A percentile compares a stretch with the other conserved stretches of the same genome.
Evolutionary conservation across 768 basidiomycete species (phyloP).

Genomic region (Naganishia antarctica): DNA sequence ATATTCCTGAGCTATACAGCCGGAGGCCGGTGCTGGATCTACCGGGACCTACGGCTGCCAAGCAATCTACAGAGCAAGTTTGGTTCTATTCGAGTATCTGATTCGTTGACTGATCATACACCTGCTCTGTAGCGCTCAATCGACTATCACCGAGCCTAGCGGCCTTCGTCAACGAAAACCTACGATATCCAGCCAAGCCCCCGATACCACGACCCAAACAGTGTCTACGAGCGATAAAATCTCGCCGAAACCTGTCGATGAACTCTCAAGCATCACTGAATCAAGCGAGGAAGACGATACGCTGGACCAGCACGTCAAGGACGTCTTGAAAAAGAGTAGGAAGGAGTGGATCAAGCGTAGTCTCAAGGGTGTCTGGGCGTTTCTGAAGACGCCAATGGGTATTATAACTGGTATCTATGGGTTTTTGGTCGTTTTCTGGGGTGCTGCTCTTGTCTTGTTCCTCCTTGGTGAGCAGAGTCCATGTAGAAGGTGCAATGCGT

Average conservation of each 20-base stretch:
- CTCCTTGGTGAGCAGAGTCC: conserved; percentile 57
- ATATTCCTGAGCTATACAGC: conserved; percentile 60
- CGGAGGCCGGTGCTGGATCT: conserved; percentile 65
- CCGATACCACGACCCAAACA: background rate
- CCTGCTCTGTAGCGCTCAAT: too few species aligned
- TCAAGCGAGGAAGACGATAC: conserved; percentile 45
- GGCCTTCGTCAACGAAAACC: background rate
- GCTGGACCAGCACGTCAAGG: conserved; percentile 72
- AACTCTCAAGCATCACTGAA: conserved; percentile 23
- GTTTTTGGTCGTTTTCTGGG: conserved; percentile 78
- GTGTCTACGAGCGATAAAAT: conserved; percentile 3
- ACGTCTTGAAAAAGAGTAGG: conserved; percentile 62
- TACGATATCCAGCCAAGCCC: background rate
- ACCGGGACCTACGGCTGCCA: too few species aligned
- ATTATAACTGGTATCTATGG: conserved; percentile 70
- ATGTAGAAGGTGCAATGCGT: background rate
- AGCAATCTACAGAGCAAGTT: conserved; percentile 30
- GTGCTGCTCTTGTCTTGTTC: conserved; percentile 67
- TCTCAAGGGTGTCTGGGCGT: conserved; percentile 70
- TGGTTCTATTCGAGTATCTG: too few species aligned
- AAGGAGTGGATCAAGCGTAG: conserved; percentile 50
- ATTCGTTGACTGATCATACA: too few species aligned
- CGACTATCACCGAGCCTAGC: too few species aligned
- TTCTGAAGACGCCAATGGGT: conserved; percentile 78
- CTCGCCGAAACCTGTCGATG: conserved; percentile 7